These are phyloP conservation scores for Persicaria maculosa DNA, from an alignment of 148 eudicot genomes.

Conservation along the genomic window DNA sequence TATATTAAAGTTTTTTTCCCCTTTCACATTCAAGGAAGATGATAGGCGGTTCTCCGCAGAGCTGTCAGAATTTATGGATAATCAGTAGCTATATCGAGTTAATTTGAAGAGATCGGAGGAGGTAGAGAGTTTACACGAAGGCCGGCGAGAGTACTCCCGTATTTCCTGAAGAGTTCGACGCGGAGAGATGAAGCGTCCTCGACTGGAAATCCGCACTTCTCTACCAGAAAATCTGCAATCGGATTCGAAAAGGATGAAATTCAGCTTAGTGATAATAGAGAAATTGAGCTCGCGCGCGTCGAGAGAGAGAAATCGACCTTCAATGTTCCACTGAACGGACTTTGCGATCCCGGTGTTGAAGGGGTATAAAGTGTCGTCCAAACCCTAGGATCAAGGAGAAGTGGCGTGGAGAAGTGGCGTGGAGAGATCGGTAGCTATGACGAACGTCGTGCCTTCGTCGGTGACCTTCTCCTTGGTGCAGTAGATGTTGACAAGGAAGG, in stretches of 20 bases:
- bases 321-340: slow-evolving; percentile 57
- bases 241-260: not conserved
- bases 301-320: slow-evolving; percentile 36
- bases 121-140: slow-evolving; percentile 42
- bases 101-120: not conserved
- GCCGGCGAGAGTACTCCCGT: slow-evolving; percentile 89
- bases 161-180: slow-evolving; percentile 65
- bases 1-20: too few relatives aligned
- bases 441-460: too few relatives aligned
- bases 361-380: slow-evolving; percentile 87
- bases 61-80: not conserved
- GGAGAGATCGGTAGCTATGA: too few relatives aligned
- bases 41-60: too few relatives aligned
- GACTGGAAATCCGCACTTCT: slow-evolving; percentile 56
- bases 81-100: not conserved
- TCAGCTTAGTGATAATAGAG: not conserved
- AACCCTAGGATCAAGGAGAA: slow-evolving; percentile 16
- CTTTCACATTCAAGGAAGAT: too few relatives aligned
- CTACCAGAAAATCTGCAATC: slow-evolving; percentile 57
- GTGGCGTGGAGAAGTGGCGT: too few relatives aligned
- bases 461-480: too few relatives aligned
- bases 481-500: too few relatives aligned
- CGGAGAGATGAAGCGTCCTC: slow-evolving; percentile 56
- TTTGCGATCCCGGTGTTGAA: slow-evolving; percentile 50
- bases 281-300: not conserved